Base-by-base conservation (phyloP, 228 moss, liverwort and hornwort species). In the Sphagnum fallax region DNA sequence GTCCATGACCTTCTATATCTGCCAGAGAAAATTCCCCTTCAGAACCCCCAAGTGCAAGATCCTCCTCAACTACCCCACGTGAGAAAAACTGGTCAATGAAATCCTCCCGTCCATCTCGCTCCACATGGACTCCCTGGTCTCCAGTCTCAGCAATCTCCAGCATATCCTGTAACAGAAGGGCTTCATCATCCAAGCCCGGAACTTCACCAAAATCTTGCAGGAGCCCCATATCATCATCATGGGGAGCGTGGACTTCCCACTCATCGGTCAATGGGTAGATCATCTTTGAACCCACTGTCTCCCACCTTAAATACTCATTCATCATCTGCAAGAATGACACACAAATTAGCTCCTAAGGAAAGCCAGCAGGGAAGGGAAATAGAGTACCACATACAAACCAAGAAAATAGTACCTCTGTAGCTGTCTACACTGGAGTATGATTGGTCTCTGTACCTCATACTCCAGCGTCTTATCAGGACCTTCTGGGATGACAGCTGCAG, bases 71-170 rank as follows among this genome's bases (percentile, higher is more conserved):
- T 4, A 70, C 13, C 5, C 60, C 16, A 32, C 70, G 1, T 3
- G 51, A 49, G 2, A 52, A 8, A 7, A 63, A 1, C n/a, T 4
- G 49, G 65, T 86, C 81, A 48, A 86, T 82, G 8, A 78, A 6
- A 0, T 5, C 58, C 18, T 86, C 86, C 68, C 67, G 82, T 62
- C 73, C 66, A 82, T 14, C 5, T 48, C 52, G 4, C 58, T 65
- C 74, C 60, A 71, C 62, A 57, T 67, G 70, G 0, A 69, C 58
- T 12, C 55, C 8, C 55, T 12, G 12, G 55, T 55, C 9, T 8
- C 12, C 12, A 8, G 1, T 55, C 9, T 55, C 55, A 55, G 55
- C 12, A 8, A 12, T 8, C 12, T 55, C 9, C 8, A 55, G 12
- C 55, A 55, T 55, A 8, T 12, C 8, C 8, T 55, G 55, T 8